Conservation (phyloP, 352 stramenopile species). For the Halophytophthora polymorphica region DNA sequence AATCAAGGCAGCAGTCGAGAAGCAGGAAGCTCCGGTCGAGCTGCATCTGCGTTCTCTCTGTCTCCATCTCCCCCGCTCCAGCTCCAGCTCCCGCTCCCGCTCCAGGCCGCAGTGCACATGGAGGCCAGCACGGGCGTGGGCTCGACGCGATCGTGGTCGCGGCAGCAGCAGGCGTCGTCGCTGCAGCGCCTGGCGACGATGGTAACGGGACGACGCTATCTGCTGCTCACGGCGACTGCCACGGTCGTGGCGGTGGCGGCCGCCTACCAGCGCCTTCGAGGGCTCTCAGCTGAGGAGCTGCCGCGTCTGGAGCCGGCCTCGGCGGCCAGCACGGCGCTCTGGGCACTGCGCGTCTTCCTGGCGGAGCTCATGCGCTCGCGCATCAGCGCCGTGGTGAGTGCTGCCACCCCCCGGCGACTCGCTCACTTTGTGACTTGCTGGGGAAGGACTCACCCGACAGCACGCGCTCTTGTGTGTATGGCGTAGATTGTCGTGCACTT, state of each 20-base stretch:
- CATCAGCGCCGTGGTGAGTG: conserved; percentile 49
- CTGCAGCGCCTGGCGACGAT: conserved; percentile 37
- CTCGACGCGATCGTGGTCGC: too few relatives aligned
- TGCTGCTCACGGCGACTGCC: conserved; percentile 58
- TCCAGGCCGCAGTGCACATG: too few relatives aligned
- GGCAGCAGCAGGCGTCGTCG: background rate
- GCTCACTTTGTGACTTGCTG: conserved; percentile 5
- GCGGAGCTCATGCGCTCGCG: conserved; percentile 52
- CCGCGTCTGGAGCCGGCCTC: conserved; percentile 1
- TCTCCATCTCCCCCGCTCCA: too few relatives aligned
- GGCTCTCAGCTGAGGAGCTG: conserved; percentile 2
- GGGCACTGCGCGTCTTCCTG: conserved; percentile 20
- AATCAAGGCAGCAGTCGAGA: too few relatives aligned
- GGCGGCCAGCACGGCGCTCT: conserved; percentile 7
- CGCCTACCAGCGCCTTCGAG: conserved; percentile 37
- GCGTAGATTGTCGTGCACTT: conserved; percentile 66
- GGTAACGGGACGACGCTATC: conserved; percentile 52
- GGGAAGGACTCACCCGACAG: background rate
- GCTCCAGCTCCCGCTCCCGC: too few relatives aligned
- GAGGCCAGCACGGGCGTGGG: too few relatives aligned
- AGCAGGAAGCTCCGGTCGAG: too few relatives aligned
- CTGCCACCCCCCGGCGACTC: conserved; percentile 6
- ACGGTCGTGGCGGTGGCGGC: conserved; percentile 49
- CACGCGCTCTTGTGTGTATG: conserved; percentile 5
- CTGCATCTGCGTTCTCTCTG: too few relatives aligned